Percentiles rank a stretch among this genome's conserved stretches.
Evolutionary conservation across 352 stramenopile genomes (phyloP).

Genomic region (Phytopythium cucurbitacearum): DNA sequence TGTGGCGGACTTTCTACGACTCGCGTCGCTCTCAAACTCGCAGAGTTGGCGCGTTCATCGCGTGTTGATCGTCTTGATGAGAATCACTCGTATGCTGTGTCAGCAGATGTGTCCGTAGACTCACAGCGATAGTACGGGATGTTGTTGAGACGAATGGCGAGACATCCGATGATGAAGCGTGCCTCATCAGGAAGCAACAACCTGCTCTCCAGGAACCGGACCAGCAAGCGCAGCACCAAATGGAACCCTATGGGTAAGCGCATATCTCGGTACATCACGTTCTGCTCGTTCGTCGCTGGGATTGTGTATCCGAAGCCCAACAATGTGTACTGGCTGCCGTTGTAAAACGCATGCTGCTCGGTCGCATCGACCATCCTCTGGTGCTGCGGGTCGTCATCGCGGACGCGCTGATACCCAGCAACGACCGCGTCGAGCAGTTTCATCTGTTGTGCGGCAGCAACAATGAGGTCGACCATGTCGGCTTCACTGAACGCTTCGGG

Average conservation of each 20-base stretch:
- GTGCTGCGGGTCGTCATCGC: conserved; percentile 27
- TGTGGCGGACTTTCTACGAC: not conserved
- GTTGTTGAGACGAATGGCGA: conserved; percentile 41
- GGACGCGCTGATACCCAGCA: conserved; percentile 20
- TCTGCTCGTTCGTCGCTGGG: conserved; percentile 44
- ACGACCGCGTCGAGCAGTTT: conserved; percentile 22
- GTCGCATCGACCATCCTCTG: conserved; percentile 32
- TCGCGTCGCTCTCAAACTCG: not conserved
- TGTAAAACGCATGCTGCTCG: conserved; percentile 27
- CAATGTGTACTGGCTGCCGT: conserved; percentile 48
- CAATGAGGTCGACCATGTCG: conserved; percentile 31
- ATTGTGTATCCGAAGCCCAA: conserved; percentile 54
- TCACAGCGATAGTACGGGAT: conserved; percentile 51
- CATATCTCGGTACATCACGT: conserved; percentile 54
- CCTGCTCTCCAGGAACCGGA: conserved; percentile 57
- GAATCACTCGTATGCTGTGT: not conserved
- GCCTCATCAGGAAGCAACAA: conserved; percentile 48
- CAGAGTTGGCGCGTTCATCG: too few relatives aligned
- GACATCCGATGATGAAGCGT: conserved; percentile 38
- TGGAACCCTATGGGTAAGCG: conserved; percentile 52
- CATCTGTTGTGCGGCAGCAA: conserved; percentile 16
- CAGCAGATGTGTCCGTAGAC: not conserved
- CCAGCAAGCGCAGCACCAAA: conserved; percentile 38
- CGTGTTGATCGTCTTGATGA: not conserved
- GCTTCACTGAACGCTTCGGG: conserved; percentile 25